Evolutionary conservation across 345 rosid species (phyloP).

Genomic region (Draba incana): DNA sequence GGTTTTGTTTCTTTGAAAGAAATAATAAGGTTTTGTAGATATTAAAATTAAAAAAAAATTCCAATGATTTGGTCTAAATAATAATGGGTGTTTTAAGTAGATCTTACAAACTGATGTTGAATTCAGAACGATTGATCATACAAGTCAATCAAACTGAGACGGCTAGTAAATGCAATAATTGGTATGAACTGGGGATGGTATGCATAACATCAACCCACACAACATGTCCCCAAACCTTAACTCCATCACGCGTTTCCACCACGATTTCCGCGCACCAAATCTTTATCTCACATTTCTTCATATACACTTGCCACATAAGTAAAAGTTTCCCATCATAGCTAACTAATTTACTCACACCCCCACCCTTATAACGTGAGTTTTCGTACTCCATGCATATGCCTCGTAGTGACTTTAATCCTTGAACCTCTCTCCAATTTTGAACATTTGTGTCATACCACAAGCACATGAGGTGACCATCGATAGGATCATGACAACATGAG

Average conservation of each 20-base stretch:
- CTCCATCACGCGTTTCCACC: background rate
- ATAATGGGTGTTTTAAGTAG: slow-evolving; percentile 24
- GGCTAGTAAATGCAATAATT: background rate
- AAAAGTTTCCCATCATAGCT: background rate
- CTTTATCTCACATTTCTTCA: background rate
- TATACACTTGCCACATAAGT: background rate
- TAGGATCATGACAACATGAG: no score
- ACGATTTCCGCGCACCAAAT: slow-evolving; percentile 2
- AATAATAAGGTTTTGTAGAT: no score
- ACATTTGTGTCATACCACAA: no score
- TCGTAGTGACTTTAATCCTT: no score
- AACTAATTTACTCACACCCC: no score
- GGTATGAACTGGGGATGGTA: background rate
- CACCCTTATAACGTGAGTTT: no score
- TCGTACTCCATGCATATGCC: no score
- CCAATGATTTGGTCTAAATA: no score
- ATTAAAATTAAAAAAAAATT: no score
- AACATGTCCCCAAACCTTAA: background rate
- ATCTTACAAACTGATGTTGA: background rate
- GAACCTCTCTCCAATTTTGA: no score
- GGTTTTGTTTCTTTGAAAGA: no score
- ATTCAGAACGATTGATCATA: slow-evolving; percentile 1
- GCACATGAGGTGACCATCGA: no score
- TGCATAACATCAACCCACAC: background rate
- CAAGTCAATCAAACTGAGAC: slow-evolving; percentile 1